Evolutionary conservation across 2,329 filamentous ascomycete genomes (phyloP).

Genomic region (Raffaelea arxii): DNA sequence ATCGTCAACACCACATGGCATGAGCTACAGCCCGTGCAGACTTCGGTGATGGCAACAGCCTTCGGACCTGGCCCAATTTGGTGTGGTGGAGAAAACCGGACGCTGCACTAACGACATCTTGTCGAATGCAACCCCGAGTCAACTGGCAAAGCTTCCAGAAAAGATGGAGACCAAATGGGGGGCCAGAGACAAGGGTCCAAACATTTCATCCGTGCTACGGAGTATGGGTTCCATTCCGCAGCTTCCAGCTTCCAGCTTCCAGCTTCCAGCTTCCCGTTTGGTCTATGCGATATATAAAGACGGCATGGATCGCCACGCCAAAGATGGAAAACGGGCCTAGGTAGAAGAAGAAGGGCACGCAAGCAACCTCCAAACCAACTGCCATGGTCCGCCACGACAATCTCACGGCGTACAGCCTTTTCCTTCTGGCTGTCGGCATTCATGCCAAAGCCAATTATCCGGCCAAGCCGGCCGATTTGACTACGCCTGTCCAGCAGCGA

Average conservation of each 20-base stretch:
- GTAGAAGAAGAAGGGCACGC: background rate
- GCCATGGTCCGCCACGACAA: slow-evolving; percentile 8
- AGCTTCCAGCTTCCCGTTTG: too few relatives aligned
- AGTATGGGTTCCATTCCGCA: too few relatives aligned
- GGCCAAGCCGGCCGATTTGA: slow-evolving; percentile 34
- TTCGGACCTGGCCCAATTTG: too few relatives aligned
- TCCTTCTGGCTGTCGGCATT: slow-evolving; percentile 6
- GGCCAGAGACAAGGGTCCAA: background rate
- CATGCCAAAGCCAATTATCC: slow-evolving; percentile 26
- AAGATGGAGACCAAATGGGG: background rate
- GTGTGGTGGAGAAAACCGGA: too few relatives aligned
- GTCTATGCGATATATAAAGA: too few relatives aligned
- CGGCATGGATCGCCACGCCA: too few relatives aligned
- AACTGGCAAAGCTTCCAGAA: slow-evolving; percentile 1
- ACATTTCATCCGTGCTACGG: too few relatives aligned
- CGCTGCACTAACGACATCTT: background rate
- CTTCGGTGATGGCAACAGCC: too few relatives aligned
- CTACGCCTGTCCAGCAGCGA: slow-evolving; percentile 45
- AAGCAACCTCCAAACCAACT: background rate
- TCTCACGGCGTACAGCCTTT: slow-evolving; percentile 7
- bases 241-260: too few relatives aligned
- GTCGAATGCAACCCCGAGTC: background rate
- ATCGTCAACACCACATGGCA: slow-evolving; percentile 9
- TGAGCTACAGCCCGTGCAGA: too few relatives aligned
- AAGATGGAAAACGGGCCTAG: too few relatives aligned